Percentiles rank a stretch among this genome's conserved stretches.
Conservation (phyloP, 2,329 filamentous ascomycete genomes). For the Keithomyces neogunnii region DNA sequence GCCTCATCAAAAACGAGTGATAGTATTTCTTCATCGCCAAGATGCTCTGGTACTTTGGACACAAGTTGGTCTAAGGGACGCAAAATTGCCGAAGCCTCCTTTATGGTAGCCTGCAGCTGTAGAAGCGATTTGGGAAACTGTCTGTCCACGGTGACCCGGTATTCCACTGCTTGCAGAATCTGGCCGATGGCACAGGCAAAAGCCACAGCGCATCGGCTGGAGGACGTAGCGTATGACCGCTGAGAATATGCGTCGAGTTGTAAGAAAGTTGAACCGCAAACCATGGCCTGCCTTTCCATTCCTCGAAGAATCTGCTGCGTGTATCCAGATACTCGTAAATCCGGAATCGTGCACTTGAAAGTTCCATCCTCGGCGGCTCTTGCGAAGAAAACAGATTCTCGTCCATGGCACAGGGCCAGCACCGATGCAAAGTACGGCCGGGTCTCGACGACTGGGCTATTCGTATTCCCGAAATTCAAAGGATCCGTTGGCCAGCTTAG, state of each 20-base stretch:
- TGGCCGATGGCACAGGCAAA: conserved; percentile 41
- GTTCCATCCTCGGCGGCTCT: conserved; percentile 44
- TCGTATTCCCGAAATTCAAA: conserved; percentile 26
- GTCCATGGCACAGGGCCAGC: conserved; percentile 58
- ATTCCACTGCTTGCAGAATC: conserved; percentile 40
- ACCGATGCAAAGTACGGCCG: conserved; percentile 48
- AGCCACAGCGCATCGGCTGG: conserved; percentile 40
- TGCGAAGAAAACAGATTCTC: conserved; percentile 62
- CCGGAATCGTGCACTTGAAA: conserved; percentile 41
- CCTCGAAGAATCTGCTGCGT: conserved; percentile 40
- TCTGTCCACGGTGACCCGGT: conserved; percentile 35
- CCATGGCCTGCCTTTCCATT: conserved; percentile 36
- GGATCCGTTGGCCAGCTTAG: conserved; percentile 34
- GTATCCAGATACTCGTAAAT: conserved; percentile 48
- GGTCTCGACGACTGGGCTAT: conserved; percentile 36
- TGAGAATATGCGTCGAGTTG: conserved; percentile 39
- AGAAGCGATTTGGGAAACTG: conserved; percentile 38
- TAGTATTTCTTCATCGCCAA: conserved; percentile 53
- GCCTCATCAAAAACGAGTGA: conserved; percentile 54
- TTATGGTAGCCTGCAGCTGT: conserved; percentile 42
- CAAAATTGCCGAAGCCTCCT: conserved; percentile 39
- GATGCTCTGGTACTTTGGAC: conserved; percentile 31
- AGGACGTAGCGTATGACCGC: conserved; percentile 33
- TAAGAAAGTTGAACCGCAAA: conserved; percentile 38
- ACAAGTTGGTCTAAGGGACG: conserved; percentile 43